A percentile compares a stretch with the other conserved stretches of the same genome.
phyloP scores from a whole-genome alignment of 176 grass and related monocot species.

The Oryza rufipogon region DNA sequence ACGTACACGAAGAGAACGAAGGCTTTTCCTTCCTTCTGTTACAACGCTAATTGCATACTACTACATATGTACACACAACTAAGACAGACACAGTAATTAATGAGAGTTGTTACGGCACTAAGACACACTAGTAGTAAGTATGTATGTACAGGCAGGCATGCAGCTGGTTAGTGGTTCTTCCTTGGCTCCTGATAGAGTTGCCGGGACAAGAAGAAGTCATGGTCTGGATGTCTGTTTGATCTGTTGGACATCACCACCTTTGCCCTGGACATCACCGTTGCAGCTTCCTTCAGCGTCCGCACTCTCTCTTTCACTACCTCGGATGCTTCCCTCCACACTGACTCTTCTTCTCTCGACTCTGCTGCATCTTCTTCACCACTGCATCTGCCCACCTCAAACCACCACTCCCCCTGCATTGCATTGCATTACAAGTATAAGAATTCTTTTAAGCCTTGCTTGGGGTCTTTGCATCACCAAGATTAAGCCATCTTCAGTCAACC shows the following conservation, averaged over 20 bases:
- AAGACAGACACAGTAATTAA: background rate
- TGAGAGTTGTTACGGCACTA: no score
- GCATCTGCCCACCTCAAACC: constrained; percentile 51
- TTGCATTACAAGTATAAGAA: constrained; percentile 27
- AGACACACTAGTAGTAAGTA: background rate
- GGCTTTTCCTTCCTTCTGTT: background rate
- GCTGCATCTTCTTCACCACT: background rate
- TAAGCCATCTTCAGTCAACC: constrained; percentile 6
- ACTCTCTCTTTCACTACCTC: constrained; percentile 58
- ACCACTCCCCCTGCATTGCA: constrained; percentile 78
- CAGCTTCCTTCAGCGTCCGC: constrained; percentile 50
- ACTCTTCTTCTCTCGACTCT: background rate
- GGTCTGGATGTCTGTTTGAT: constrained; percentile 67
- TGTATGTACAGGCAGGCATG: background rate
- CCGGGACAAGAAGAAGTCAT: constrained; percentile 76
- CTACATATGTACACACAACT: background rate
- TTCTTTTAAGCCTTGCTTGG: background rate
- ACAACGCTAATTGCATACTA: background rate
- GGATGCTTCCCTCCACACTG: background rate
- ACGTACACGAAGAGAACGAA: background rate
- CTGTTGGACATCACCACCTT: background rate
- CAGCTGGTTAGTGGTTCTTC: background rate
- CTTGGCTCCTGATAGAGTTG: background rate
- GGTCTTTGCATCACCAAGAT: background rate
- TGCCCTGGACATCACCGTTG: constrained; percentile 60